Percentiles rank a stretch among this genome's conserved stretches.
Evolutionary conservation across 768 basidiomycete genomes (phyloP).

Genomic region (Panus rudis): DNA sequence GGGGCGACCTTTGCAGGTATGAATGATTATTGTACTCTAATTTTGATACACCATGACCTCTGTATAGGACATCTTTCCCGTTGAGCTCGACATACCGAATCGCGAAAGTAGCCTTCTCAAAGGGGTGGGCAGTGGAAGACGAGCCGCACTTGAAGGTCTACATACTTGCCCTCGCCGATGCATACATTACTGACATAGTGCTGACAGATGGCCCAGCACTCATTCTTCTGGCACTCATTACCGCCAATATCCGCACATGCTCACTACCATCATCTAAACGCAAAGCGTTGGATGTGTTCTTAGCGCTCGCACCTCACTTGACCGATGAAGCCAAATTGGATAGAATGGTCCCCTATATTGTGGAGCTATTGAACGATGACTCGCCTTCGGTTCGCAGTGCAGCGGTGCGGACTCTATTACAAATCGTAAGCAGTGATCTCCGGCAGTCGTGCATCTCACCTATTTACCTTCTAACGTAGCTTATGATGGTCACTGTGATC

Average conservation of each 20-base stretch:
- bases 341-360: slow-evolving; percentile 85
- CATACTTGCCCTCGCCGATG: not conserved
- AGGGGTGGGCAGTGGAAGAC: slow-evolving; percentile 25
- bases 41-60: not conserved
- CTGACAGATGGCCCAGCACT: slow-evolving; percentile 78
- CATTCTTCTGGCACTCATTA: slow-evolving; percentile 79
- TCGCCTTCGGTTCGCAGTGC: slow-evolving; percentile 75
- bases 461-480: slow-evolving; percentile 19
- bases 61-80: slow-evolving; percentile 66
- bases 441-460: not conserved
- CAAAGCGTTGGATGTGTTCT: slow-evolving; percentile 77
- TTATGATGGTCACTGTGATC: slow-evolving; percentile 65
- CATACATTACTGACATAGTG: not conserved
- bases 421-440: slow-evolving; percentile 53
- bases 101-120: slow-evolving; percentile 45
- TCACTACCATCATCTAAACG: slow-evolving; percentile 79
- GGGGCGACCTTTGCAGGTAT: slow-evolving; percentile 56
- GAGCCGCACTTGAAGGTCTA: slow-evolving; percentile 62
- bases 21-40: not conserved
- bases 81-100: slow-evolving; percentile 65
- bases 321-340: slow-evolving; percentile 96
- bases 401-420: slow-evolving; percentile 70
- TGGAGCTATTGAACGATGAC: slow-evolving; percentile 85
- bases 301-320: slow-evolving; percentile 72
- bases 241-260: slow-evolving; percentile 87